Evolutionary conservation across 2,329 filamentous ascomycete species (phyloP), one percentile per base, ranked within the genome.

Genomic region (Aspergillus sp.): DNA sequence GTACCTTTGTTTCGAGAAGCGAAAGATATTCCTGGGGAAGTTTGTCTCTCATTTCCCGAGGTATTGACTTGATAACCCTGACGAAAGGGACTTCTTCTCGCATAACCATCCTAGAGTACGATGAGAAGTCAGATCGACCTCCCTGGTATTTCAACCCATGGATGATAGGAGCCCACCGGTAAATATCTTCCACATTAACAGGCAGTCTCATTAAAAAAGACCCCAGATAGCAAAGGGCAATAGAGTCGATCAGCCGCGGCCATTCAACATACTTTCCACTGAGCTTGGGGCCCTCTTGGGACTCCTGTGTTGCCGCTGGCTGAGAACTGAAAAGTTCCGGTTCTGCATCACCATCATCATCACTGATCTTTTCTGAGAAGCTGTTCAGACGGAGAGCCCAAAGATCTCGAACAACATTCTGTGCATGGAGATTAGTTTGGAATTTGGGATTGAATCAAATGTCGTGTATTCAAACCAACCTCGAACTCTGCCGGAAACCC

Each of bases 201-300:
- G 90, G 89, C 44, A 93, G 73, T 44, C 85, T 81, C 53, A 95
- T 72, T 27, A 95, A 71, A 37, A 93, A 58, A 32, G 82, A 82
- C 1, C 82, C 90, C 30, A 96, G 66, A 67, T 96, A 96, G 59
- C 87, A 90, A 8, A 95, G 63, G 1, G 76, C 83, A 41, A 97
- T 66, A 0, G 85, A 85, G 53, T 95, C 90, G 34, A 87, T 69
- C 31, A 94, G 69, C 40, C 72, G 81, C 1, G 90, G 90, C 54
- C 80, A 58, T 60, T 62, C 53, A 40, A 65, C 64, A 37, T 54
- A 51, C 41, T 59, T 62, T 3, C 56, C 48, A 35, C 57, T 62
- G 37, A 62, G 62, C 29, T 68, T 68, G 26, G 59, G 58, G 19
- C 57, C 51, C 31, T 61, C 48, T 37, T 61, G 48, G 28, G 61